Base-by-base conservation (phyloP, 2,329 filamentous ascomycete species). In the Ophiostoma himal-ulmi region DNA sequence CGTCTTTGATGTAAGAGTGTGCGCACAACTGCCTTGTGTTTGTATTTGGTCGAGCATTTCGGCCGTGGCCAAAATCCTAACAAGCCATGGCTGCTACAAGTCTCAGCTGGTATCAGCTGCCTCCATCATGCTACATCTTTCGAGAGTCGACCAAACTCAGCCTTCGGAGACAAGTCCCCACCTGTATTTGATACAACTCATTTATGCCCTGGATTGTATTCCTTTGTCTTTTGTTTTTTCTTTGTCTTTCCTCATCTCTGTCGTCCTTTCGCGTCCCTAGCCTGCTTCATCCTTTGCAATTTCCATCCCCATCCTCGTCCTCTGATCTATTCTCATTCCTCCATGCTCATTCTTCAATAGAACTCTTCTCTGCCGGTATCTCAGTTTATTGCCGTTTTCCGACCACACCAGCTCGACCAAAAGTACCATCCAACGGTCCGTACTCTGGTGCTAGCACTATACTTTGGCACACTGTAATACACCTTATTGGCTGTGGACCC, bases 401-500 rank as follows among this genome's bases (percentile, higher is more conserved):
- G 52, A 48, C 44, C 44, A 17, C 22, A 22, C 52, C 52, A 57
- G 22, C n/a, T 57, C n/a, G 8, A 30, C 22, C 52, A 57, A 57
- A 26, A 57, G 52, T 57, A 30, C 22, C 52, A 8, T 54, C 52
- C 52, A 57, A 57, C 52, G 44, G 44, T n/a, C 20, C 17, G 44
- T n/a, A 48, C n/a, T 48, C 44, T 48, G 44, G 37, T 39, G 37
- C 44, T 20, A 48, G 14, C 44, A 48, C 44, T 48, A 20, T 48
- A 48, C 17, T 5, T 20, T 48, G 17, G 22, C 13, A 34, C 62
- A 1, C 62, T 39, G 26, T 11, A 37, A 1, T n/a, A 13, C 68
- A 64, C 20, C 20, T 39, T 22, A 69, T 65, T 71, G 68, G 70
- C 34, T 68, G 39, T 44, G 62, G 36, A 34, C 20, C 48, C 69